phyloP scores from a whole-genome alignment of 225 moss, liverwort and hornwort species.

The Takakia lepidozioides region DNA sequence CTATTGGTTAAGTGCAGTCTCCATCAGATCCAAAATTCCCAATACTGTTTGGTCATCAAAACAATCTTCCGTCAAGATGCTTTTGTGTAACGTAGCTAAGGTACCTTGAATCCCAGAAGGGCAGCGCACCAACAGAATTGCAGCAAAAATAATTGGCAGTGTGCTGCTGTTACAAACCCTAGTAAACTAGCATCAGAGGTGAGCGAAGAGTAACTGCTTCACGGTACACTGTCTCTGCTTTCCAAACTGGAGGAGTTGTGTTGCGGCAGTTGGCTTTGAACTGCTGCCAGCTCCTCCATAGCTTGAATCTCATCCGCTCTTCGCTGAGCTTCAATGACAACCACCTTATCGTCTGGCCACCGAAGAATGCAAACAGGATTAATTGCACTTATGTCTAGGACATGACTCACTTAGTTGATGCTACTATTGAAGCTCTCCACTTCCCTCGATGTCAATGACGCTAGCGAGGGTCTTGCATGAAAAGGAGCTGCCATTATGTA shows the following conservation, averaged over 20 bases:
- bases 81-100: no score
- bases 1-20: no score
- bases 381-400: neutral
- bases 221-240: neutral
- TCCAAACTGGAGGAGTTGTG: neutral
- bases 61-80: no score
- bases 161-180: no score
- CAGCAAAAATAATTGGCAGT: no score
- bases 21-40: no score
- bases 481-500: neutral
- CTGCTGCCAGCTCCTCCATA: constrained; percentile 29
- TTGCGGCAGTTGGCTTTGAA: constrained; percentile 6
- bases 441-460: neutral
- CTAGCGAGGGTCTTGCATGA: no score
- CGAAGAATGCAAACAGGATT: neutral
- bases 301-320: constrained; percentile 32
- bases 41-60: no score
- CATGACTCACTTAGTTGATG: neutral
- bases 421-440: neutral
- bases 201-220: no score
- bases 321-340: constrained; percentile 52
- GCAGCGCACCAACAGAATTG: no score
- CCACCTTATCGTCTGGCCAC: constrained; percentile 46
- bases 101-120: no score
- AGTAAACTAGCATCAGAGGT: no score